Conservation (phyloP, 2,329 filamentous ascomycete genomes). For the Penicillium nordicum region DNA sequence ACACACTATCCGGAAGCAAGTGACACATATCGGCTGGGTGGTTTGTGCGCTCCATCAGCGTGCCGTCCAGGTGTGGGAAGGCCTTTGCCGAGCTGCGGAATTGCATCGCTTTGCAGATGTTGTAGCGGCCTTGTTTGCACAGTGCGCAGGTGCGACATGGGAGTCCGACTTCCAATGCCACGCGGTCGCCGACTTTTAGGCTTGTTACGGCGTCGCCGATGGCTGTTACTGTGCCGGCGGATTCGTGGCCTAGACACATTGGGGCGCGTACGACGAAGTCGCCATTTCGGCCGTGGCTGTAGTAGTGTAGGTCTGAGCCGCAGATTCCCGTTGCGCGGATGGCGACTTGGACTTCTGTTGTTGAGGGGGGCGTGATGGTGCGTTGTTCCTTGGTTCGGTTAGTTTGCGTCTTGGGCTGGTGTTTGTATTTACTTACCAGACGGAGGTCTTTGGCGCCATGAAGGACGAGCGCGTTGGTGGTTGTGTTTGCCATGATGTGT, state of each 20-base stretch:
- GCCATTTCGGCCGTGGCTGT: constrained; percentile 79
- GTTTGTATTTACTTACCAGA: constrained; percentile 44
- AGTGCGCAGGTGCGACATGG: constrained; percentile 66
- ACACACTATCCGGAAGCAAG: constrained; percentile 52
- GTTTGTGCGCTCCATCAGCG: constrained; percentile 60
- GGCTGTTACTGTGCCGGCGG: constrained; percentile 72
- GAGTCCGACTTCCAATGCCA: constrained; percentile 88
- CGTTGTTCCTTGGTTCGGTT: constrained; percentile 53
- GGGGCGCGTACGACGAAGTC: constrained; percentile 78
- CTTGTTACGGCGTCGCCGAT: constrained; percentile 61
- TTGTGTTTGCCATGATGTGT: constrained; percentile 25
- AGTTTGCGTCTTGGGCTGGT: not conserved
- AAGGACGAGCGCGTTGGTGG: constrained; percentile 50
- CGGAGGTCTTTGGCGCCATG: constrained; percentile 60
- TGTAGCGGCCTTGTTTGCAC: constrained; percentile 58
- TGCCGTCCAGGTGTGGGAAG: constrained; percentile 63
- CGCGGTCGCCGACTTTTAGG: constrained; percentile 71
- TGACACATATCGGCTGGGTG: constrained; percentile 61
- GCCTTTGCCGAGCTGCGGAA: constrained; percentile 59
- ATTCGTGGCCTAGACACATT: constrained; percentile 76
- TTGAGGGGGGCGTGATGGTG: constrained; percentile 44
- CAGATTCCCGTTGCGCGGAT: constrained; percentile 67
- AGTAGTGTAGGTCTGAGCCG: constrained; percentile 78
- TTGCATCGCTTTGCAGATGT: constrained; percentile 58
- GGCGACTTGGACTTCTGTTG: constrained; percentile 60